Conservation (phyloP, 495 filamentous ascomycete species). For the Aspergillus biplanus region DNA sequence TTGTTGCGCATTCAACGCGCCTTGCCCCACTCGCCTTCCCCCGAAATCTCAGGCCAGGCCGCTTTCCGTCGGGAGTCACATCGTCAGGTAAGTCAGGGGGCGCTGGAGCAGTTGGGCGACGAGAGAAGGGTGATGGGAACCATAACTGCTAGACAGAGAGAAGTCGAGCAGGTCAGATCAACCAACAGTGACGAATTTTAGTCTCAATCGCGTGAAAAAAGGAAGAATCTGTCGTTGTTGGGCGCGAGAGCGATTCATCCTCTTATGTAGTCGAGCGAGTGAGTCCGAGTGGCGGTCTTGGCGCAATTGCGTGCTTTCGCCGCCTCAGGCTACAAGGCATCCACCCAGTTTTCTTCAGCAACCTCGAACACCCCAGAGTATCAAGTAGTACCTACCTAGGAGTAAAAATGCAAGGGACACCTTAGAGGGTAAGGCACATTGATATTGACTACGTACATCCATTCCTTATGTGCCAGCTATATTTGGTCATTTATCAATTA, state of each 20-base stretch:
- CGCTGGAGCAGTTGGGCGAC: background rate
- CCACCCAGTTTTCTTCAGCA: background rate
- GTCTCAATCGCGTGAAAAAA: constrained; percentile 10
- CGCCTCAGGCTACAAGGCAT: background rate
- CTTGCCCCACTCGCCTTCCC: constrained; percentile 21
- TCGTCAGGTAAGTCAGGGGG: constrained; percentile 11
- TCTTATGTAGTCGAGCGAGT: constrained; percentile 35
- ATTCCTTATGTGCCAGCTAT: too few species aligned
- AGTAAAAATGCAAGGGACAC: too few species aligned
- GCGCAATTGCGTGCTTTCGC: constrained; percentile 49
- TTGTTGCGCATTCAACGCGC: constrained; percentile 23
- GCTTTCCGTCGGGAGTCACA: constrained; percentile 29
- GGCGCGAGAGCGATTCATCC: constrained; percentile 24
- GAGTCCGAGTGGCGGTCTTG: constrained; percentile 36
- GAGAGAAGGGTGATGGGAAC: background rate
- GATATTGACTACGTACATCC: too few species aligned
- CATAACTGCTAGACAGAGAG: background rate
- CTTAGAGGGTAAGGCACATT: too few species aligned
- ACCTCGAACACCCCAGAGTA: too few species aligned
- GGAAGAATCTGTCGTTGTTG: constrained; percentile 9
- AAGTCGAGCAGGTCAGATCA: background rate
- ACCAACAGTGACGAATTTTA: background rate
- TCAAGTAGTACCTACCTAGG: too few species aligned
- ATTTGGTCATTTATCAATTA: too few species aligned
- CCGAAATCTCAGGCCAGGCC: constrained; percentile 16